These are phyloP conservation scores for Sequoia sempervirens DNA, from an alignment of 75 land plant species.

Conservation along the genomic window DNA sequence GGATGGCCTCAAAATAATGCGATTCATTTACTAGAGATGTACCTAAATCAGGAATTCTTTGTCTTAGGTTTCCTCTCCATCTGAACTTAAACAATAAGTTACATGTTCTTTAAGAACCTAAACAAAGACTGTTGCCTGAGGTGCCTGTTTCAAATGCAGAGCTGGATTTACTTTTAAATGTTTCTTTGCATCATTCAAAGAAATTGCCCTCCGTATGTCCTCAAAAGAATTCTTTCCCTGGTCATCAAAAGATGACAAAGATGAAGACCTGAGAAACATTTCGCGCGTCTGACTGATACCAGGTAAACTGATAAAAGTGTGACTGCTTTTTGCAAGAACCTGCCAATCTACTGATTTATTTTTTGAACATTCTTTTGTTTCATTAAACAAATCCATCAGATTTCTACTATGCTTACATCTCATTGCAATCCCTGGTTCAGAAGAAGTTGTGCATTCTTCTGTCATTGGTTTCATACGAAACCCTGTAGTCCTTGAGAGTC, in stretches of 20 bases:
- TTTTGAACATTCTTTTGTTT: constrained; percentile 1
- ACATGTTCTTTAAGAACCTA: neutral
- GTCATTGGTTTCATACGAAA: neutral
- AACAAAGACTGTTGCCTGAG: neutral
- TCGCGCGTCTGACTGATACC: neutral
- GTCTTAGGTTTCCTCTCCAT: neutral
- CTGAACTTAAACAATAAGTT: neutral
- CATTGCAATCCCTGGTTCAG: neutral
- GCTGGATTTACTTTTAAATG: neutral
- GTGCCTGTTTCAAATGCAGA: neutral
- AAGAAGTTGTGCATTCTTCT: neutral
- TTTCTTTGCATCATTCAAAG: neutral
- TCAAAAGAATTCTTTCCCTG: neutral
- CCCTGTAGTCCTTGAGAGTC: neutral
- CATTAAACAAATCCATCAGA: constrained; percentile 7
- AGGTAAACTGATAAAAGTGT: neutral
- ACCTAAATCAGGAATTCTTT: neutral
- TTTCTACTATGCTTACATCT: neutral
- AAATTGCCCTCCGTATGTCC: neutral
- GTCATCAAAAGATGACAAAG: neutral
- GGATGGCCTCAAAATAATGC: neutral
- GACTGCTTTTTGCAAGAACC: neutral
- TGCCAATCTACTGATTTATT: neutral
- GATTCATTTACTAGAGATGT: neutral
- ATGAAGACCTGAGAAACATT: constrained; percentile 3